phyloP scores from a whole-genome alignment of 1,284 basidiomycete species.

The Boletellus deceptivus region DNA sequence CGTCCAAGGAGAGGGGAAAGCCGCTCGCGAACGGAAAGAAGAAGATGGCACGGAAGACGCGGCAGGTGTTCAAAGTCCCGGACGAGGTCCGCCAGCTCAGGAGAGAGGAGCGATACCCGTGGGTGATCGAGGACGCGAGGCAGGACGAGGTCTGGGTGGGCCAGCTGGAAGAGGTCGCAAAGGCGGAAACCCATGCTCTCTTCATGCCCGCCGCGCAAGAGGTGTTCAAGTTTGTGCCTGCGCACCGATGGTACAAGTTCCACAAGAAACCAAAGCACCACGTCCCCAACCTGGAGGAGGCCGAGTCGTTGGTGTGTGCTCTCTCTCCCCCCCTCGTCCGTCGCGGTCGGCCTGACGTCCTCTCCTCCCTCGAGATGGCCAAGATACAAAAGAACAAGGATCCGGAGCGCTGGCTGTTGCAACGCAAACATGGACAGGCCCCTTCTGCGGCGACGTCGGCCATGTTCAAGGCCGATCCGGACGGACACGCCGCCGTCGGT shows the following conservation, averaged over 20 bases:
- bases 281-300: constrained; percentile 67
- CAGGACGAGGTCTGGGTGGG: constrained; percentile 75
- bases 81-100: constrained; percentile 68
- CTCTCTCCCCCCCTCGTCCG: constrained; percentile 28
- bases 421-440: constrained; percentile 54
- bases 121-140: constrained; percentile 80
- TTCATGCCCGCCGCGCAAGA: constrained; percentile 75
- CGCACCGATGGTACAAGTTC: constrained; percentile 88
- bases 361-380: constrained; percentile 40
- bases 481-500: constrained; percentile 40
- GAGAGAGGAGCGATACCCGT: constrained; percentile 83
- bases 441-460: constrained; percentile 59
- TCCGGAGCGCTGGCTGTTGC: constrained; percentile 65
- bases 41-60: constrained; percentile 82
- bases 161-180: constrained; percentile 73
- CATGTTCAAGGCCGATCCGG: constrained; percentile 63
- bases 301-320: constrained; percentile 64
- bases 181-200: constrained; percentile 60
- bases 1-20: constrained; percentile 44
- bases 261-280: constrained; percentile 77
- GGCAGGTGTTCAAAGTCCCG: constrained; percentile 74
- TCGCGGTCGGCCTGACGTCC: background rate
- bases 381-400: constrained; percentile 67
- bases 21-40: constrained; percentile 52
- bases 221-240: constrained; percentile 82